A percentile compares a stretch with the other conserved stretches of the same genome.
Conservation (phyloP, 768 basidiomycete genomes). For the Sporobolomyces phaffii region DNA sequence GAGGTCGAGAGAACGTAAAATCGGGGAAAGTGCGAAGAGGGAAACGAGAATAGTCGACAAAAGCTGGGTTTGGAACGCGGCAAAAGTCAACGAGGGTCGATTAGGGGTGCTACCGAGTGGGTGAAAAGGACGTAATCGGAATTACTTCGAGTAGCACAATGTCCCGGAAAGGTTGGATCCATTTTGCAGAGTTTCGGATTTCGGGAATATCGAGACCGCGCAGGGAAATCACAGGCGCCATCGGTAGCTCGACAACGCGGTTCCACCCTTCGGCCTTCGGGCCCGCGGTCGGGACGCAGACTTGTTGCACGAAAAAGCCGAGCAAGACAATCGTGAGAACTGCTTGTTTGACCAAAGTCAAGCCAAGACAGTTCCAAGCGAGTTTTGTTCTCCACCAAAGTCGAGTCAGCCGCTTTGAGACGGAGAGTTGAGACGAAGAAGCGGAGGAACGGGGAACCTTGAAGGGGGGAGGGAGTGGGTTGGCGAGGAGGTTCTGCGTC, state of each 20-base stretch:
- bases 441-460: not conserved
- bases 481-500: not conserved
- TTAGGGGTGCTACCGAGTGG: too few relatives aligned
- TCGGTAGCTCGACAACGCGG: too few relatives aligned
- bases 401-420: not conserved
- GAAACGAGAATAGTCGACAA: not conserved
- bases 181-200: not conserved
- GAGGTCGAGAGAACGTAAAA: not conserved
- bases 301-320: not conserved
- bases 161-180: not conserved
- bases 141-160: not conserved
- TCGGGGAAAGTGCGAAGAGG: not conserved
- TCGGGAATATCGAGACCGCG: too few relatives aligned
- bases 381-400: not conserved
- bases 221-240: too few relatives aligned
- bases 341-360: not conserved
- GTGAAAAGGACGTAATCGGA: not conserved
- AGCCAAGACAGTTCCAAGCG: too few relatives aligned
- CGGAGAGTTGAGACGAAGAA: not conserved
- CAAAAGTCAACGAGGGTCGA: too few relatives aligned
- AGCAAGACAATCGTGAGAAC: not conserved
- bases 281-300: too few relatives aligned
- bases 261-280: too few relatives aligned
- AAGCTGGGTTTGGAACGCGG: too few relatives aligned
- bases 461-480: slow-evolving; percentile 12